Evolutionary conservation across 768 basidiomycete species (phyloP), one percentile per base, ranked within the genome.

Genomic region (Xerocomus potaroensis): DNA sequence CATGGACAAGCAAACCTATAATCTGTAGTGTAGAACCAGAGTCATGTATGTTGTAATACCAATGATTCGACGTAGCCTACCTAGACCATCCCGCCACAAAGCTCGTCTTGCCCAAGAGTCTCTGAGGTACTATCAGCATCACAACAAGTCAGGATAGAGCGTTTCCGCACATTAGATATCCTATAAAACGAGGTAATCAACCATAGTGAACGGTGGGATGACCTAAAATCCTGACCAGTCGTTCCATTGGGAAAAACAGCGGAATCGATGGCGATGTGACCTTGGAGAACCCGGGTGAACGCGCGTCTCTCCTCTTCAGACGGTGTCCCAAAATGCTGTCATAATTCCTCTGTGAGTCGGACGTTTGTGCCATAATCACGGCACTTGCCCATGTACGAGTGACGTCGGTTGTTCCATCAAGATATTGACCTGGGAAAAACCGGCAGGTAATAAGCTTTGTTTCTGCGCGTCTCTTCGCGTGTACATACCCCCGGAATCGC

Each of bases 381-480:
- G 21, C 29, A 42, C 78, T 56, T 59, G 86, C 88, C 83, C 81
- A 85, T 50, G 91, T 96, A 34, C 94, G 74, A 1, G 93, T 95
- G 14, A 88, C 87, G 61, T 99, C 95, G 1, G 96, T 99, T 0
- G 95, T 98, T 9, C 95, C 95, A 55, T 98, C 95, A 27, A 80
- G 64, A 68, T 84, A 95, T 67, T 96, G 93, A 2, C 77, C 85
- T 86, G 50, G 15, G 1, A 41, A 41, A 22, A 4, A 8, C 7
- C 4, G 12, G 27, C 1, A 1, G 38, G 31, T n/a, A 36, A 33
- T 53, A 10, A 36, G 34, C 7, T 1, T 4, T n/a, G 27, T 21
- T 10, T 36, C 18, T 7, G 22, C 18, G 41, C 3, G 18, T 5
- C 24, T 8, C n/a, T 40, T 21, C 21, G 32, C 12, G 11, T 45